Evolutionary conservation across 805 yeast species (phyloP).

Genomic region (Candida germanica): DNA sequence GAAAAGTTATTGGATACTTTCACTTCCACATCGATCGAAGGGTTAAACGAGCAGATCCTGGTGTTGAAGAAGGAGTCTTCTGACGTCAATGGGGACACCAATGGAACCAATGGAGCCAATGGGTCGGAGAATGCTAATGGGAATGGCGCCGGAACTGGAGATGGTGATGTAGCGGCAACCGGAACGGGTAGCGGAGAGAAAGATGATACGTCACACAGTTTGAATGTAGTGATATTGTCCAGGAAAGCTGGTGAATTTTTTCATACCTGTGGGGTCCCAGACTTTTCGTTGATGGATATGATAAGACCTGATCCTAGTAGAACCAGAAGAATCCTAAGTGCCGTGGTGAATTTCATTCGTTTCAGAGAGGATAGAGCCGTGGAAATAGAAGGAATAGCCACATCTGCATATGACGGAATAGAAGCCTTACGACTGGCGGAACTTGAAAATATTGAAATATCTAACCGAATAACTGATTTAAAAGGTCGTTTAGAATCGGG

Average conservation of each 20-base stretch:
- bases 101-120: background rate
- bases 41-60: slow-evolving; percentile 6
- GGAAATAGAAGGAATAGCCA: slow-evolving; percentile 63
- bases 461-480: slow-evolving; percentile 28
- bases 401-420: slow-evolving; percentile 49
- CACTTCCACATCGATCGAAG: slow-evolving; percentile 43
- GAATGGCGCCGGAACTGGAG: background rate
- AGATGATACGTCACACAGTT: slow-evolving; percentile 32
- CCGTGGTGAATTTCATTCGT: slow-evolving; percentile 80
- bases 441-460: slow-evolving; percentile 18
- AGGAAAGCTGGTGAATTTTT: slow-evolving; percentile 60
- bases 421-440: slow-evolving; percentile 35
- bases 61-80: background rate
- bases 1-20: slow-evolving; percentile 62
- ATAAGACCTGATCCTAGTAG: slow-evolving; percentile 73
- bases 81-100: slow-evolving; percentile 29
- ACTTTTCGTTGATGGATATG: slow-evolving; percentile 72
- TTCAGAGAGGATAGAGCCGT: slow-evolving; percentile 74
- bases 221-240: slow-evolving; percentile 55
- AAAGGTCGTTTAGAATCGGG: slow-evolving; percentile 28
- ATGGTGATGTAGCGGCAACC: slow-evolving; percentile 10
- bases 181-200: slow-evolving; percentile 17
- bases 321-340: slow-evolving; percentile 66
- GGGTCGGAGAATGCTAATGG: background rate
- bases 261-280: slow-evolving; percentile 70